These are phyloP conservation scores for Orbilia javanica DNA, from an alignment of 2,329 filamentous ascomycete genomes.

Conservation along the genomic window DNA sequence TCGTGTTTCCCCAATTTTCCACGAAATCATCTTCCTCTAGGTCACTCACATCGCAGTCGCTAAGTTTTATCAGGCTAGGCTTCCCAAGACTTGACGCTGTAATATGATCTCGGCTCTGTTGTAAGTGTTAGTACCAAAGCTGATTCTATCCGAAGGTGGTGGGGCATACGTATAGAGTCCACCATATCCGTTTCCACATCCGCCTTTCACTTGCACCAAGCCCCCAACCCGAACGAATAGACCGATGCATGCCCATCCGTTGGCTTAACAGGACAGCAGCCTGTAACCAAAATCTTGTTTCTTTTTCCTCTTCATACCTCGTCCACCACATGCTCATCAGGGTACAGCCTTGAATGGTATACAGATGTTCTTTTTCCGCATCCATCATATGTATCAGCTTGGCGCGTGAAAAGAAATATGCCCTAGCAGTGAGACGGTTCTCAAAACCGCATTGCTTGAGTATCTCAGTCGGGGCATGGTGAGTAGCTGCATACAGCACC, in stretches of 20 bases:
- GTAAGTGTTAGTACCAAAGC: slow-evolving; percentile 2
- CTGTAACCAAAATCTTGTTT: slow-evolving; percentile 55
- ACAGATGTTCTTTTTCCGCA: slow-evolving; percentile 53
- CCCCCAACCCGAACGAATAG: slow-evolving; percentile 48
- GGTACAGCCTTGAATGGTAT: slow-evolving; percentile 53
- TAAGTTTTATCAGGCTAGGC: slow-evolving; percentile 43
- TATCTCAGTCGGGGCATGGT: slow-evolving; percentile 36
- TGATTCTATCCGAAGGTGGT: background rate
- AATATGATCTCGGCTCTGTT: slow-evolving; percentile 54
- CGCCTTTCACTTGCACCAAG: slow-evolving; percentile 52
- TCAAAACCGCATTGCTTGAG: slow-evolving; percentile 55
- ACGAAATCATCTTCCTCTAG: slow-evolving; percentile 52
- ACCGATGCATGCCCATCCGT: slow-evolving; percentile 57
- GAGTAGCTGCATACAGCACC: slow-evolving; percentile 42
- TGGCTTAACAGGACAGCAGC: slow-evolving; percentile 50
- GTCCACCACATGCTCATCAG: slow-evolving; percentile 58
- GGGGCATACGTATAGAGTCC: slow-evolving; percentile 55
- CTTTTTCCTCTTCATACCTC: slow-evolving; percentile 55
- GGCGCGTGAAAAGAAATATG: slow-evolving; percentile 55
- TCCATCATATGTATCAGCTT: slow-evolving; percentile 58
- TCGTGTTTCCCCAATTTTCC: slow-evolving; percentile 41
- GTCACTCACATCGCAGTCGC: slow-evolving; percentile 50
- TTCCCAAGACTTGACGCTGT: slow-evolving; percentile 57
- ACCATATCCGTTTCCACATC: slow-evolving; percentile 58
- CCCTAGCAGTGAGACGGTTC: slow-evolving; percentile 50